These are phyloP conservation scores for Dactylellina haptotyla DNA, from an alignment of 2,329 filamentous ascomycete genomes.

Conservation along the genomic window DNA sequence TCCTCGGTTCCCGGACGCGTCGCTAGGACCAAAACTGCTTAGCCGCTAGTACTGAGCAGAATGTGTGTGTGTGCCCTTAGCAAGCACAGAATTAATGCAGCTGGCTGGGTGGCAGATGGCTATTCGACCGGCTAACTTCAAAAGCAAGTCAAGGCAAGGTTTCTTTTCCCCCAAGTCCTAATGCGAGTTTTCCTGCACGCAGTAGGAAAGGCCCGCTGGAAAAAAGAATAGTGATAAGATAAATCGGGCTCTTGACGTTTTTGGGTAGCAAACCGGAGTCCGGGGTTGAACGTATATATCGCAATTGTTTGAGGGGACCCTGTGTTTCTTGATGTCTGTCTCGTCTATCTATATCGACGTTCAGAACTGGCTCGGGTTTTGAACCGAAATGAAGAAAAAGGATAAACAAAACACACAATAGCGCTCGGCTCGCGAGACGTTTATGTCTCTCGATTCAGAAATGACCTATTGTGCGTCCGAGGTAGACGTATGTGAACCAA, in stretches of 20 bases:
- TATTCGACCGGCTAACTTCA: constrained; percentile 18
- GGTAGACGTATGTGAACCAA: too few species aligned
- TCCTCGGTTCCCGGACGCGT: constrained; percentile 11
- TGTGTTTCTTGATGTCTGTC: constrained; percentile 46
- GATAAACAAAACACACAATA: not conserved
- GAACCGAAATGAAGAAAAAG: constrained; percentile 9
- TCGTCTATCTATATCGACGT: constrained; percentile 50
- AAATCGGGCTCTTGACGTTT: not conserved
- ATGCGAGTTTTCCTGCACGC: constrained; percentile 30
- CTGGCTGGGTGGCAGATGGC: constrained; percentile 47
- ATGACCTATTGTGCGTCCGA: too few species aligned
- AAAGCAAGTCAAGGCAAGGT: not conserved
- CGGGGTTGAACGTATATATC: constrained; percentile 1
- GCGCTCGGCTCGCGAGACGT: not conserved
- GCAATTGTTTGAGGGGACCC: not conserved
- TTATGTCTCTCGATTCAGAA: not conserved
- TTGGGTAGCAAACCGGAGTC: not conserved
- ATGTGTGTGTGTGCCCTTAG: constrained; percentile 13
- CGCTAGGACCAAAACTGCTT: constrained; percentile 29
- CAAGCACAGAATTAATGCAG: constrained; percentile 51
- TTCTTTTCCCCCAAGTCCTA: constrained; percentile 21
- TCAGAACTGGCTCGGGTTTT: constrained; percentile 1
- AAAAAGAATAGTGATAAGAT: constrained; percentile 35
- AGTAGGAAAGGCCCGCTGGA: constrained; percentile 21
- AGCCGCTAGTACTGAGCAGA: constrained; percentile 1